Conservation (phyloP, 345 rosid genomes). For the Salix exigua region DNA sequence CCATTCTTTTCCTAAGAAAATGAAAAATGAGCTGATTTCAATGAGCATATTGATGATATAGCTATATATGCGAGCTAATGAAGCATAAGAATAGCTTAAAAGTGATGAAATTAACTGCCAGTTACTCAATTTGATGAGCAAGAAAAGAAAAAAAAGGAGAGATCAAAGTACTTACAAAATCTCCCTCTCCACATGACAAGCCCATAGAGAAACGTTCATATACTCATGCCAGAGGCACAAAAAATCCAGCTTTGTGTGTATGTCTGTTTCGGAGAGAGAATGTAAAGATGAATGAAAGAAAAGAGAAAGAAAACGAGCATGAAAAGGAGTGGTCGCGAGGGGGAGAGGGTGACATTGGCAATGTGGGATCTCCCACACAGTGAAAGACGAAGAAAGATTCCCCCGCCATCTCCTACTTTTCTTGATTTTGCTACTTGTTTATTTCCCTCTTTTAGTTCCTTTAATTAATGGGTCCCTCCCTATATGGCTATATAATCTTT, state of each 20-base stretch:
- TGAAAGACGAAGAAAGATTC: constrained; percentile 36
- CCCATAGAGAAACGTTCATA: constrained; percentile 31
- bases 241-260: constrained; percentile 30
- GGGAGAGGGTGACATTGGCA: constrained; percentile 19
- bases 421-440: constrained; percentile 12
- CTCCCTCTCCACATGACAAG: constrained; percentile 33
- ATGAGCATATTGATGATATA: neutral
- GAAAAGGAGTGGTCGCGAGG: constrained; percentile 29
- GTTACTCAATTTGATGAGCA: neutral
- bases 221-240: constrained; percentile 14
- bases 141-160: neutral
- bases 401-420: constrained; percentile 14
- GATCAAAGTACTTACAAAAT: constrained; percentile 23
- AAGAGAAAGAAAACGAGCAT: constrained; percentile 27
- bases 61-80: neutral
- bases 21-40: neutral
- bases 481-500: neutral
- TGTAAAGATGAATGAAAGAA: neutral
- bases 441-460: constrained; percentile 21
- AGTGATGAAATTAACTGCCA: neutral
- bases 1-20: constrained; percentile 29
- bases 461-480: constrained; percentile 15
- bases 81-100: neutral
- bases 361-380: constrained; percentile 41
- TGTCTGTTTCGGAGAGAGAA: constrained; percentile 8